These are phyloP conservation scores for Penicillium sp. DNA, from an alignment of 2,329 filamentous ascomycete species.

Conservation along the genomic window DNA sequence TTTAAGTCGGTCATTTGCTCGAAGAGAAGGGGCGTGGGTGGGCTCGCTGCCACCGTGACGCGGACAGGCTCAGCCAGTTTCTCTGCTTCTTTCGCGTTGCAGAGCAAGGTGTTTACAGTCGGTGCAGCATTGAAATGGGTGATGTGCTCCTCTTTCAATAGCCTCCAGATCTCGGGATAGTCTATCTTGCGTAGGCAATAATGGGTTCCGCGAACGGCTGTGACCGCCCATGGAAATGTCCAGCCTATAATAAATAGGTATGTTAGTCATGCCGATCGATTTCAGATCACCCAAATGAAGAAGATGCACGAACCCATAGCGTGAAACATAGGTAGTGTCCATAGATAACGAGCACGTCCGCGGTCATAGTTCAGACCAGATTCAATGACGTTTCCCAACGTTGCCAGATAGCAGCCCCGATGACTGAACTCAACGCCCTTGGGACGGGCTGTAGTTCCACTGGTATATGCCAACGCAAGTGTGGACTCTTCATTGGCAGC, in stretches of 20 bases:
- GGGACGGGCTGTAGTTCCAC: conserved; percentile 83
- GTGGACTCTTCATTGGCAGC: conserved; percentile 73
- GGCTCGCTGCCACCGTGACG: conserved; percentile 90
- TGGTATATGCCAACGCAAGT: conserved; percentile 89
- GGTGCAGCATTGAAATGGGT: conserved; percentile 96
- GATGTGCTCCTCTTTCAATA: conserved; percentile 81
- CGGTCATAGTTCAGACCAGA: conserved; percentile 72
- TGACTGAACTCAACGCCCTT: conserved; percentile 95
- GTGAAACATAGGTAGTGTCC: conserved; percentile 88
- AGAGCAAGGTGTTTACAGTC: conserved; percentile 92
- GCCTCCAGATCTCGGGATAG: conserved; percentile 86
- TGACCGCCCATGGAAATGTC: conserved; percentile 93
- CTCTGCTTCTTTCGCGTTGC: conserved; percentile 73
- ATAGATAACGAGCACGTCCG: conserved; percentile 77
- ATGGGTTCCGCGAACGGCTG: conserved; percentile 88
- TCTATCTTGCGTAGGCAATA: conserved; percentile 94
- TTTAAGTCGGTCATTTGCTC: conserved; percentile 89
- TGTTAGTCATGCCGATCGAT: background rate
- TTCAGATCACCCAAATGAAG: background rate
- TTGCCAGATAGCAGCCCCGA: conserved; percentile 79
- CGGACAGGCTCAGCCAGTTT: conserved; percentile 68
- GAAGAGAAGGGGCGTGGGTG: conserved; percentile 86
- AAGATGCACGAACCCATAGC: conserved; percentile 50
- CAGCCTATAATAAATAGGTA: conserved; percentile 49
- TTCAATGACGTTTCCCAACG: conserved; percentile 83